Base-by-base conservation (phyloP, 768 basidiomycete genomes). In the Suillus brevipes region DNA sequence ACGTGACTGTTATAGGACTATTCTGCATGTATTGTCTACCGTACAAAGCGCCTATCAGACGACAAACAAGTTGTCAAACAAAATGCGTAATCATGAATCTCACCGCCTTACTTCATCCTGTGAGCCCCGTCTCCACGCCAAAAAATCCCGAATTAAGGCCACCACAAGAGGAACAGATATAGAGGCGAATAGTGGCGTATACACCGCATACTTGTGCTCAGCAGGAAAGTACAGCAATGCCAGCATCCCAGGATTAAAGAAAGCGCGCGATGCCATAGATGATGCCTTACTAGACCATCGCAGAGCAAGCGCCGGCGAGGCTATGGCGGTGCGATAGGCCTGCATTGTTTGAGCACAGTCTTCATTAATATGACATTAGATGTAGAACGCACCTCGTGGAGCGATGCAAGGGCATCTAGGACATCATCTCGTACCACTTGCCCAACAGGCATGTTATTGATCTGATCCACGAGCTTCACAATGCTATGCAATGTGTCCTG, bases 201-300 rank as follows among this genome's bases (percentile, higher is more conserved):
- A 99, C 10, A 99, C 94, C 2, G 96, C 96, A 75, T 95, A 96
- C 74, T 92, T 98, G 80, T 99, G 97, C 73, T 99, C 97, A 23
- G 94, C 89, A 25, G 97, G 97, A 78, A 99, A 99, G 77, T 99
- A 99, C 25, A 99, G 82, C 73, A 98, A 78, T 16, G 94, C 95
- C 69, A 99, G 79, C 95, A 99, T 97, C 23, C 91, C 92, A 0
- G 97, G 97, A 75, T 95, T 93, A 80, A 97, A 99, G 82, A 97
- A 99, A 4, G 97, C 97, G 49, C 89, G 84, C 2, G 91, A 92
- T 13, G 94, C 85, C 42, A 89, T 80, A 0, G 81, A 82, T 55
- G 87, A 75, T 0, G 94, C 92, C 63, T 80, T 75, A 16, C 84
- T 82, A 2, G 92, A 93, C 72, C 86, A 81, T 34, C 75, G 75